Evolutionary conservation across 768 basidiomycete genomes (phyloP).

Genomic region (Boletus insuetus): DNA sequence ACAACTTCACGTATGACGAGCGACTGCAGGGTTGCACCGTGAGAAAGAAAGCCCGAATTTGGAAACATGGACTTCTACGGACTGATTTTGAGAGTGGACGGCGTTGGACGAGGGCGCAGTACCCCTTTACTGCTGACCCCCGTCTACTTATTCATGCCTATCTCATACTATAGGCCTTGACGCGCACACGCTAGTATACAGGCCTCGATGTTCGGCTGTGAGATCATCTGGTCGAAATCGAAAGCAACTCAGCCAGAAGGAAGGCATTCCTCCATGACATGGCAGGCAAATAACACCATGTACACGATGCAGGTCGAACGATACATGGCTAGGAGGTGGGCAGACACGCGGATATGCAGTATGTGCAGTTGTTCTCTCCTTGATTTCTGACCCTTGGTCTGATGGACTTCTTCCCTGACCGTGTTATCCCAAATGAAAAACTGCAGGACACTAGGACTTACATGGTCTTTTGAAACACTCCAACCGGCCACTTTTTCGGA

Average conservation of each 20-base stretch:
- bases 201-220: neutral
- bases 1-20: neutral
- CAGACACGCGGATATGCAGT: neutral
- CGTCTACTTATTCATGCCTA: neutral
- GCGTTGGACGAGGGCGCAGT: no score
- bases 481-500: neutral
- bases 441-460: neutral
- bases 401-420: constrained; percentile 23
- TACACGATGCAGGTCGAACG: neutral
- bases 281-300: neutral
- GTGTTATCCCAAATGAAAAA: constrained; percentile 16
- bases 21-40: no score
- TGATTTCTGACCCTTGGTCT: constrained; percentile 1
- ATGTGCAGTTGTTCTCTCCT: neutral
- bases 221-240: neutral
- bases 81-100: no score
- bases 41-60: neutral
- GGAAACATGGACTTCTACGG: neutral
- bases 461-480: neutral
- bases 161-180: neutral
- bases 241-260: no score
- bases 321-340: neutral
- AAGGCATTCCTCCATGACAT: neutral
- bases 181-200: neutral
- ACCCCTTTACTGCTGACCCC: neutral